A percentile compares a stretch with the other conserved stretches of the same genome.
These are phyloP conservation scores for Erythrobasidium hasegawianum DNA, from an alignment of 1,284 basidiomycete genomes.

Conservation along the genomic window DNA sequence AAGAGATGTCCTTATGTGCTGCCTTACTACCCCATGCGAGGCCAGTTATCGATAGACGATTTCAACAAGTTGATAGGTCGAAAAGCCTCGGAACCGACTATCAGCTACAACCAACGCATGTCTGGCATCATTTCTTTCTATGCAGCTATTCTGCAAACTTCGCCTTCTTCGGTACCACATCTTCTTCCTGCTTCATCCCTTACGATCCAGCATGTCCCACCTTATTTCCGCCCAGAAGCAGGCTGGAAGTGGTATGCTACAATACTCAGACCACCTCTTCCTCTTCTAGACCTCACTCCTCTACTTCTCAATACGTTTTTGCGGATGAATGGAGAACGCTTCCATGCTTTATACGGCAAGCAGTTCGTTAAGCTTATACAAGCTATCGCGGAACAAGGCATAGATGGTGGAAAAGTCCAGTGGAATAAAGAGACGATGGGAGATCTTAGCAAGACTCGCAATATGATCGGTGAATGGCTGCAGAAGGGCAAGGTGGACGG, in stretches of 20 bases:
- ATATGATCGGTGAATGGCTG: conserved; percentile 33
- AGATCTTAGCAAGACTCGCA: conserved; percentile 30
- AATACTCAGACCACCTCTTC: conserved; percentile 46
- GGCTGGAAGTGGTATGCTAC: conserved; percentile 60
- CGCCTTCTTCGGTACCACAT: conserved; percentile 46
- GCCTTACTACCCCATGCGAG: conserved; percentile 50
- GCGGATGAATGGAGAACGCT: conserved; percentile 65
- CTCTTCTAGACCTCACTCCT: conserved; percentile 45
- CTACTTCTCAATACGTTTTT: conserved; percentile 59
- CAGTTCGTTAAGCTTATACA: conserved; percentile 68
- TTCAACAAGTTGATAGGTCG: conserved; percentile 67
- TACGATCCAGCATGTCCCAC: conserved; percentile 53
- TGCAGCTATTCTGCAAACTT: conserved; percentile 66
- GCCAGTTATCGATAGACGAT: conserved; percentile 52
- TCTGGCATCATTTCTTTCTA: conserved; percentile 82
- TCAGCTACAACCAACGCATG: conserved; percentile 71
- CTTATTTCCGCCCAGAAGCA: conserved; percentile 60
- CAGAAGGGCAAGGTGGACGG: conserved; percentile 22
- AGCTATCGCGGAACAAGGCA: conserved; percentile 29
- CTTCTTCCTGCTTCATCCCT: conserved; percentile 42
- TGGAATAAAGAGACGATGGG: conserved; percentile 28
- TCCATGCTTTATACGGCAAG: conserved; percentile 63
- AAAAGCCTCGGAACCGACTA: conserved; percentile 54
- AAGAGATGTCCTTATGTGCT: conserved; percentile 65
- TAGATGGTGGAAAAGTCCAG: conserved; percentile 15